Evolutionary conservation across 2,329 filamentous ascomycete species (phyloP), one percentile per base, ranked within the genome.

Genomic region (Alternaria novae-zelandiae): DNA sequence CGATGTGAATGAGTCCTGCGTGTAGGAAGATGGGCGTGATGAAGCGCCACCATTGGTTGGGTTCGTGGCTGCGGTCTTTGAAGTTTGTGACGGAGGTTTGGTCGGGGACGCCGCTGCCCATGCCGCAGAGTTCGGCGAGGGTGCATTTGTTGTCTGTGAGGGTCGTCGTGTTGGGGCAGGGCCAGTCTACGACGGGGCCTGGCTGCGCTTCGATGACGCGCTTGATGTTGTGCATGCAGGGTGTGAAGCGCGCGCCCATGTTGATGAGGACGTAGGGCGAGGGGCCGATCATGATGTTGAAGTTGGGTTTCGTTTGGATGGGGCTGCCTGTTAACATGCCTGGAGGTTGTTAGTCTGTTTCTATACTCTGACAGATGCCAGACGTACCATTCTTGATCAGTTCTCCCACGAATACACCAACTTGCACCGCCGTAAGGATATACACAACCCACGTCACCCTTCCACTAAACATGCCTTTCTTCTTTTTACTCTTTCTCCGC

Each of bases 281-380:
- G 1, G 96, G 96, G 0, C 96, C 96, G 75, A 99, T 97, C 93
- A 99, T 97, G 62, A 92, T 91, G 82, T 98, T 99, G 83, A 99
- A 97, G 15, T 86, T 86, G 2, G 96, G 96, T 59, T 95, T 88
- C 56, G 89, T 94, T 81, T 89, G 87, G 75, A 93, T 93, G 20
- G 91, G 88, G 0, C 91, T 90, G 57, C 91, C 91, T 1, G 95
- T 97, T 28, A 94, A 82, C 70, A 91, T 86, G 56, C 86, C 91
- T 94, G 67, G 12, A 1, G 15, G 20, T 28, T 58, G 64, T 73
- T 28, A 70, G 66, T 51, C 41, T 25, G 25, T 45, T 15, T n/a
- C 45, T 8, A n/a, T 15, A n/a, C 11, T n/a, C 6, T 17, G 23
- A 23, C 17, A 50, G n/a, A 11, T 13, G 30, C 6, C 13, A 23